Evolutionary conservation across 1,284 basidiomycete species (phyloP).

Genomic region (Trichosporon ovoides): DNA sequence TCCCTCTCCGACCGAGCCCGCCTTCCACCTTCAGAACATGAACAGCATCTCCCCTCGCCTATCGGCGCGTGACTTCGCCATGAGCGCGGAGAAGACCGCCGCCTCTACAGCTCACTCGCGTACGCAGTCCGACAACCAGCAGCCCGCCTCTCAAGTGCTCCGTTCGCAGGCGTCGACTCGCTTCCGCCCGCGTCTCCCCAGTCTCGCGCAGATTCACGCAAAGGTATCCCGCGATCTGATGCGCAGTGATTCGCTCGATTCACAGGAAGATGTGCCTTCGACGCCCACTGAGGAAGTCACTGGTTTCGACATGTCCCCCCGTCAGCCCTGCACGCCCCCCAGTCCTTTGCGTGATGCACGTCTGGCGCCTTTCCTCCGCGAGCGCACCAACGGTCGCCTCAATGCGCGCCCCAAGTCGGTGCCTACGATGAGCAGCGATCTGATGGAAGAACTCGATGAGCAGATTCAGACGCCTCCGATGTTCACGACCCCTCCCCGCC

Average conservation of each 20-base stretch:
- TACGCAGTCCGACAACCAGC: slow-evolving; percentile 23
- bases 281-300: slow-evolving; percentile 39
- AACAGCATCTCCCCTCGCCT: slow-evolving; percentile 35
- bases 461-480: slow-evolving; percentile 21
- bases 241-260: slow-evolving; percentile 21
- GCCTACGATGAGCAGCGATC: slow-evolving; percentile 53
- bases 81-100: slow-evolving; percentile 18
- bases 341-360: slow-evolving; percentile 25
- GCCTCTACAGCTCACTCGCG: slow-evolving; percentile 19
- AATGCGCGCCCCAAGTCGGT: slow-evolving; percentile 30
- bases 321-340: slow-evolving; percentile 12
- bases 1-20: slow-evolving; percentile 32
- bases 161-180: slow-evolving; percentile 1
- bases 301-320: slow-evolving; percentile 14
- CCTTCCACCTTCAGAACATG: slow-evolving; percentile 32
- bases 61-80: slow-evolving; percentile 28
- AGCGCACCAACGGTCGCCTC: slow-evolving; percentile 37
- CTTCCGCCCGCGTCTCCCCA: slow-evolving; percentile 28
- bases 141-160: slow-evolving; percentile 19
- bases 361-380: slow-evolving; percentile 40
- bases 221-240: slow-evolving; percentile 26
- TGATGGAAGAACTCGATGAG: slow-evolving; percentile 82
- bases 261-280: slow-evolving; percentile 33
- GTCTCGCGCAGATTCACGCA: slow-evolving; percentile 43
- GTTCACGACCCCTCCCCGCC: slow-evolving; percentile 2